Evolutionary conservation across 352 stramenopile species (phyloP), one percentile per base, ranked within the genome.

Genomic region (Peronospora belbahrii): DNA sequence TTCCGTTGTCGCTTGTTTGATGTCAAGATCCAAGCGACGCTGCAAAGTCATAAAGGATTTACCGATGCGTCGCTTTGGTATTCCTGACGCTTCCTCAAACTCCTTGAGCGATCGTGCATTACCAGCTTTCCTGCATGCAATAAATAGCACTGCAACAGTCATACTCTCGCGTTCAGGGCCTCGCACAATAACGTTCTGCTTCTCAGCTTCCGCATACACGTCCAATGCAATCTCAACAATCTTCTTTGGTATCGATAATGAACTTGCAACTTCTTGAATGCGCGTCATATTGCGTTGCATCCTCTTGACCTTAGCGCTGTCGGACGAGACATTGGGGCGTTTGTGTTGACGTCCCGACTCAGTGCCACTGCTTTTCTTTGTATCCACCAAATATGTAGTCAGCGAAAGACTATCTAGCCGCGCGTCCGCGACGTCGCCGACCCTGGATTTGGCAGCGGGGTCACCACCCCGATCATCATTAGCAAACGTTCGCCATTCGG

Each of bases 401-500:
- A 91, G 60, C 42, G 74, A 82, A 23, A 76, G 36, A 23, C 69
- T 66, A 47, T 86, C 53, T 15, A 91, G 55, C 9, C 79, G 72
- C 38, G 56, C 52, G 54, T 91, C 79, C 18, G 74, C 55, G 34
- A 62, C 62, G 56, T 87, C 74, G 46, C 79, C 79, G 49, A 91
- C 76, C 53, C 79, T 80, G 65, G 72, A 86, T 83, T 87, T 87
- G 32, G 66, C 73, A 80, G 62, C 72, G 52, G 69, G 59, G 55
- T 87, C 74, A 62, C 74, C 79, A 59, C 76, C 73, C 56, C 77
- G 77, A 54, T 91, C 79, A 74, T 91, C 79, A 63, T 91, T 88
- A 76, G 74, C 74, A 87, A 86, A 91, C 42, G 67, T 91, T 53
- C 73, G 69, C 79, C 79, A 91, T 70, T 91, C 79, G 56, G 79